phyloP scores from a whole-genome alignment of 768 basidiomycete genomes.

The Naganishia friedmannii region DNA sequence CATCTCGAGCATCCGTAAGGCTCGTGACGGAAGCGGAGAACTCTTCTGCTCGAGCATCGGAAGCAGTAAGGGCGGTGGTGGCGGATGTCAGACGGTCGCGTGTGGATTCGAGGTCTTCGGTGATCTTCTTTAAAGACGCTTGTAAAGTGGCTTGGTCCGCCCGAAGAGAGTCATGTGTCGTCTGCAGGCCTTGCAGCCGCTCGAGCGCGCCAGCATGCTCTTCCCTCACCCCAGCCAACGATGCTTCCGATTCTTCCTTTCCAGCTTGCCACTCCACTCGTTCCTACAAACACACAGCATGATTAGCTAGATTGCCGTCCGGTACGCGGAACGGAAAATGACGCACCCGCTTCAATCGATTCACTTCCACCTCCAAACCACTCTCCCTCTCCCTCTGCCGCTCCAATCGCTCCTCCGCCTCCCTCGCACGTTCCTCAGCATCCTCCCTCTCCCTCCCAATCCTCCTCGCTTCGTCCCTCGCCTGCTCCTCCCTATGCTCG shows the following conservation, averaged over 20 bases:
- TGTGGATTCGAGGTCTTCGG: neutral
- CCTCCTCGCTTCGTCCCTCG: neutral
- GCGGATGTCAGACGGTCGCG: neutral
- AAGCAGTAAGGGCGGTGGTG: neutral
- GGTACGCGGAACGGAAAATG: neutral
- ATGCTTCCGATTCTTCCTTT: neutral
- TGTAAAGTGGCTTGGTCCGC: conserved; percentile 3
- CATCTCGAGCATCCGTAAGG: neutral
- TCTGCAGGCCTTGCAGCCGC: neutral
- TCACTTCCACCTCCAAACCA: conserved; percentile 28
- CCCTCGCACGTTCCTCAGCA: neutral
- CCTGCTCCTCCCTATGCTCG: conserved; percentile 3
- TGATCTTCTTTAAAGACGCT: neutral
- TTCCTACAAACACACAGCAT: neutral
- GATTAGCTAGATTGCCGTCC: neutral
- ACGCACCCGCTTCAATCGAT: conserved; percentile 29
- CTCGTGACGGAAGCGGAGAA: neutral
- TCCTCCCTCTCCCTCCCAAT: neutral
- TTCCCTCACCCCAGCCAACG: neutral
- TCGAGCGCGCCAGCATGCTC: neutral
- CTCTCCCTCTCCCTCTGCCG: conserved; percentile 30
- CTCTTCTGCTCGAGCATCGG: neutral
- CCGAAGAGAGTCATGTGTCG: conserved; percentile 29
- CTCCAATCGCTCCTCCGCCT: conserved; percentile 29
- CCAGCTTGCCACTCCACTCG: neutral